Conservation (phyloP, 371 early-diverging fungal genomes). For the Catenaria anguillulae region DNA sequence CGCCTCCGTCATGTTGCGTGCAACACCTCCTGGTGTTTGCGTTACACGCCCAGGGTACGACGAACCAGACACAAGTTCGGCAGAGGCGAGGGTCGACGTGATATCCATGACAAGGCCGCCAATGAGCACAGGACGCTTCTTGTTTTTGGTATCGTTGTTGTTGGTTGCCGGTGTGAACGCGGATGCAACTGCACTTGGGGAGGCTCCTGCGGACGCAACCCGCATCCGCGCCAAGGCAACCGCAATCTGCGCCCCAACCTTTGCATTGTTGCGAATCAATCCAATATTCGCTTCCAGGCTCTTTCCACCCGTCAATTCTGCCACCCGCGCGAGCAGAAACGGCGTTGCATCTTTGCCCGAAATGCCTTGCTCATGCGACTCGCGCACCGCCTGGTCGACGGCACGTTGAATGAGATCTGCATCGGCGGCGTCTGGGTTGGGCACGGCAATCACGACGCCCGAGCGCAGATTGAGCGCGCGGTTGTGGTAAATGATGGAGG, state of each 20-base stretch:
- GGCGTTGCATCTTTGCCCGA: constrained; percentile 81
- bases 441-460: constrained; percentile 78
- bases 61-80: constrained; percentile 27
- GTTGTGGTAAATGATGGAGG: constrained; percentile 54
- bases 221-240: neutral
- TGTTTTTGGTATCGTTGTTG: no score
- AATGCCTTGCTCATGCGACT: constrained; percentile 32
- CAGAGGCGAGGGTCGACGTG: neutral
- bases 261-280: constrained; percentile 78
- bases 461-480: constrained; percentile 42
- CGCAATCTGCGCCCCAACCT: constrained; percentile 63
- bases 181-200: neutral
- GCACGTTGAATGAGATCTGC: constrained; percentile 48
- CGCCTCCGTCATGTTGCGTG: constrained; percentile 74
- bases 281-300: constrained; percentile 77
- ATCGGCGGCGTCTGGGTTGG: constrained; percentile 52
- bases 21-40: constrained; percentile 72
- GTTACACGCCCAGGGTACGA: constrained; percentile 55
- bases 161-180: no score
- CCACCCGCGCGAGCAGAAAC: constrained; percentile 63
- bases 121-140: neutral
- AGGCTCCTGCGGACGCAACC: no score
- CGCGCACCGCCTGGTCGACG: constrained; percentile 48
- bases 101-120: constrained; percentile 5
- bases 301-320: constrained; percentile 59